Conservation (phyloP, 2,329 filamentous ascomycete species). For the Colletotrichum liaoningense region DNA sequence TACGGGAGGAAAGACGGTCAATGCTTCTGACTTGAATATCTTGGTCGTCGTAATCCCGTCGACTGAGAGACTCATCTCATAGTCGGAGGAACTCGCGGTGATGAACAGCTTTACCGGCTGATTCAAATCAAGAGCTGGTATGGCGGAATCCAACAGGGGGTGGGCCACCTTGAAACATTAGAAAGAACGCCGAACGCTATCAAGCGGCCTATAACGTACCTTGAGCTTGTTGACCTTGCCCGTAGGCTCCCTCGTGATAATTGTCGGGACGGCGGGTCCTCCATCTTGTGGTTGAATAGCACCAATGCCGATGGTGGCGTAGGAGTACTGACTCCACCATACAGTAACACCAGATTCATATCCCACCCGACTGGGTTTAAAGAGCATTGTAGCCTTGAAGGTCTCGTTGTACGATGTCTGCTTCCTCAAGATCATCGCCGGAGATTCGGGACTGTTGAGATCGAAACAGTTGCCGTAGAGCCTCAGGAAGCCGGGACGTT, state of each 20-base stretch:
- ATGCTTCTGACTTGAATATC: constrained; percentile 33
- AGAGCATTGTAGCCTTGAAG: constrained; percentile 58
- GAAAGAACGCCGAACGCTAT: neutral
- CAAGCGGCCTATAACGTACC: constrained; percentile 23
- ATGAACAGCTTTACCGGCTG: constrained; percentile 33
- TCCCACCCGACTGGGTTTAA: constrained; percentile 52
- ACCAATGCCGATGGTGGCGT: constrained; percentile 45
- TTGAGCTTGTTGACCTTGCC: constrained; percentile 38
- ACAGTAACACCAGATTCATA: constrained; percentile 65
- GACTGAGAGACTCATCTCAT: constrained; percentile 36
- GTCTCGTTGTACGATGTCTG: constrained; percentile 56
- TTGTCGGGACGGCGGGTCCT: constrained; percentile 13
- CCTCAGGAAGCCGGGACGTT: constrained; percentile 55
- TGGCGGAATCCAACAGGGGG: constrained; percentile 6
- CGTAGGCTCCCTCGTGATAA: constrained; percentile 38
- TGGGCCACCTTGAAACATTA: constrained; percentile 21
- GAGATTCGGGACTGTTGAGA: constrained; percentile 60
- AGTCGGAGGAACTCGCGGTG: constrained; percentile 35
- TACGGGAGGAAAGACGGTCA: constrained; percentile 44
- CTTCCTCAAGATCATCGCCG: constrained; percentile 65
- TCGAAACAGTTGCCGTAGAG: constrained; percentile 64
- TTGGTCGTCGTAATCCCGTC: constrained; percentile 6
- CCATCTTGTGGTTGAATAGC: constrained; percentile 35
- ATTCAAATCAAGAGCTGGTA: neutral
- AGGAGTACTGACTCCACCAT: constrained; percentile 63